These are phyloP conservation scores for Diospyros lotus DNA, from an alignment of 148 eudicot genomes.

Conservation along the genomic window DNA sequence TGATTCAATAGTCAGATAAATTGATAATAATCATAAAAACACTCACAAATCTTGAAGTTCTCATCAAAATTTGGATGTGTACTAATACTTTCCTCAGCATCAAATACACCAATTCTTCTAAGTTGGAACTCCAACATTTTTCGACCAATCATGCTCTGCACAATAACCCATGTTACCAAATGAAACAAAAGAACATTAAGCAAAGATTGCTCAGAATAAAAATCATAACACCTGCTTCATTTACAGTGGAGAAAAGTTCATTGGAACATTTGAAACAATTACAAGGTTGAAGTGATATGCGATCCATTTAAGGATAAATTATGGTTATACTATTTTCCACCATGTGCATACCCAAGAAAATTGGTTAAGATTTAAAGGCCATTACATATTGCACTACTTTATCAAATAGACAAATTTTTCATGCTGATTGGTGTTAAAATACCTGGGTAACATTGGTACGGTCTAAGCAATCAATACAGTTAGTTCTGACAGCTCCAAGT, in stretches of 20 bases:
- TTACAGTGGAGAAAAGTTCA: not conserved
- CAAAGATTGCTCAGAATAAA: not conserved
- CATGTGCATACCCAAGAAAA: slow-evolving; percentile 3
- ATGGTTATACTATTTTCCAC: not conserved
- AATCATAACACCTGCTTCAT: not conserved
- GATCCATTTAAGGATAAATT: not conserved
- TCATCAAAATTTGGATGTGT: slow-evolving; percentile 82
- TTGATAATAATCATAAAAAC: slow-evolving; percentile 3
- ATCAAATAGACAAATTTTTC: not conserved
- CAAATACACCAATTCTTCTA: slow-evolving; percentile 73
- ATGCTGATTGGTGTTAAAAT: slow-evolving; percentile 1
- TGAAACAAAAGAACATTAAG: slow-evolving; percentile 2
- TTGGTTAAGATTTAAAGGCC: not conserved
- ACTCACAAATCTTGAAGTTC: slow-evolving; percentile 76
- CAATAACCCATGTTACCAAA: slow-evolving; percentile 13
- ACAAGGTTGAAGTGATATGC: not conserved
- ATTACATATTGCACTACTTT: not conserved
- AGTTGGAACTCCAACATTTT: slow-evolving; percentile 91
- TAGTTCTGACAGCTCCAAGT: slow-evolving; percentile 81
- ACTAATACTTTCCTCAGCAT: slow-evolving; percentile 74
- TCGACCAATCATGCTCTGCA: slow-evolving; percentile 93
- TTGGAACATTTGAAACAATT: not conserved
- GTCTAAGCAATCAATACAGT: slow-evolving; percentile 97
- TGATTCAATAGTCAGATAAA: not conserved
- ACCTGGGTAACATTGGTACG: slow-evolving; percentile 99